phyloP scores from a whole-genome alignment of 2,329 filamentous ascomycete genomes.

The Ceratocystis harringtonii region DNA sequence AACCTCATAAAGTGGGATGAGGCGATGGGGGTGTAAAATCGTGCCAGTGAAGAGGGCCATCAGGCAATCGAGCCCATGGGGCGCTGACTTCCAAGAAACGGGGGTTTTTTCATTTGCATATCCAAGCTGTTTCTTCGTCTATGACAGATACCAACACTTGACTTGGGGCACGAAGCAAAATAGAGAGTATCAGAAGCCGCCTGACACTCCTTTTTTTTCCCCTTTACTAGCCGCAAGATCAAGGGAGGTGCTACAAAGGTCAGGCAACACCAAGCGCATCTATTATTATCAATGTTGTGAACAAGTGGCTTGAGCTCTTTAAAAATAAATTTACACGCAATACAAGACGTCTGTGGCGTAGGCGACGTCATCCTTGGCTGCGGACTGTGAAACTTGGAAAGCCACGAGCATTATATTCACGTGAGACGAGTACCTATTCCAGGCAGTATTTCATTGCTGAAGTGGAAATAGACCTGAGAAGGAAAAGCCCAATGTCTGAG shows the following conservation, averaged over 20 bases:
- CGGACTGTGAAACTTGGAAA: not conserved
- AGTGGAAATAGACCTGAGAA: not conserved
- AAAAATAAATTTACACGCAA: not conserved
- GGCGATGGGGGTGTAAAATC: not conserved
- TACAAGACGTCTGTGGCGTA: not conserved
- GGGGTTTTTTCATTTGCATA: not conserved
- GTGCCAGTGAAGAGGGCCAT: not conserved
- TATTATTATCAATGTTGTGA: not conserved
- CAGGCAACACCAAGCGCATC: not conserved
- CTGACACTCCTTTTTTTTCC: not conserved
- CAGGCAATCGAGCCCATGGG: not conserved
- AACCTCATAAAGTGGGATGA: not conserved
- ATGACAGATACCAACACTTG: not conserved
- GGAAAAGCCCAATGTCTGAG: not conserved
- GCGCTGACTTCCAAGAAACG: not conserved
- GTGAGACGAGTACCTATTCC: not conserved
- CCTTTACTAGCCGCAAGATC: not conserved
- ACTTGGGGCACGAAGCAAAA: not conserved
- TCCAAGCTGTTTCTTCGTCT: not conserved
- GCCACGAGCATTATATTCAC: not conserved
- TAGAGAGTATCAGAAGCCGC: not conserved
- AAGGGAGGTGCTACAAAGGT: not conserved
- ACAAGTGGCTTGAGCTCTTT: not conserved
- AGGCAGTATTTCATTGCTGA: not conserved
- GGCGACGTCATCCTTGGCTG: not conserved